Evolutionary conservation across 1,139 yeast species (phyloP), one percentile per base, ranked within the genome.

Genomic region (Suhomyces taliae): DNA sequence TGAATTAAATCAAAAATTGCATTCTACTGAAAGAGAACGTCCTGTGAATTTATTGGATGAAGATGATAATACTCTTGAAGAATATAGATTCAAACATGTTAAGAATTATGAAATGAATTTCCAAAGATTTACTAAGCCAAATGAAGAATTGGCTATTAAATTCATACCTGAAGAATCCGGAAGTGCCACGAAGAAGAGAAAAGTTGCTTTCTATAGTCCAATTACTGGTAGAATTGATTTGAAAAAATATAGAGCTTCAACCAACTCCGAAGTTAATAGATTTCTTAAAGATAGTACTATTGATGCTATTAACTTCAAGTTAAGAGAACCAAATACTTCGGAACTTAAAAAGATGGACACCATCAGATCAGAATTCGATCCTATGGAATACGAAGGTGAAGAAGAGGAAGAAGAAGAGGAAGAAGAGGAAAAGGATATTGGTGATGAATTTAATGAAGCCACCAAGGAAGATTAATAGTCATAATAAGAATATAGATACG

Each of bases 31-130:
- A 50, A 75, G 73, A 45, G 81, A 74, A 50, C 72, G 67, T 43
- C 82, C 79, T 4, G 71, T 69, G 39, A 70, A 70, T 58, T 60
- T 65, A 49, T 66, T 64, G 37, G 76, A 73, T 37, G 71, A 67
- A 40, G 78, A 74, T 37, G 73, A 67, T 3, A 73, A 76, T 34
- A 67, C 73, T 8, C 48, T 48, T 36, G 65, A 62, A 36, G 62
- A 60, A 38, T 87, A 70, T 65, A 74, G 77, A 46, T 89, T 81
- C 65, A 76, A 76, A 46, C 88, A 87, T 59, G 67, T 74, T 40
- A 87, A 90, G 64, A 96, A 91, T 64, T 90, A 86, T 62, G 97
- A 90, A 58, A 82, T 90, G 79, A 82, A 78, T 49, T 80, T 81
- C 57, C 76, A 77, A 45, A 72, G 77, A 44, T 72, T 73, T 50